These are phyloP conservation scores for Spiromastix sp. DNA, from an alignment of 2,329 filamentous ascomycete species.

Conservation along the genomic window DNA sequence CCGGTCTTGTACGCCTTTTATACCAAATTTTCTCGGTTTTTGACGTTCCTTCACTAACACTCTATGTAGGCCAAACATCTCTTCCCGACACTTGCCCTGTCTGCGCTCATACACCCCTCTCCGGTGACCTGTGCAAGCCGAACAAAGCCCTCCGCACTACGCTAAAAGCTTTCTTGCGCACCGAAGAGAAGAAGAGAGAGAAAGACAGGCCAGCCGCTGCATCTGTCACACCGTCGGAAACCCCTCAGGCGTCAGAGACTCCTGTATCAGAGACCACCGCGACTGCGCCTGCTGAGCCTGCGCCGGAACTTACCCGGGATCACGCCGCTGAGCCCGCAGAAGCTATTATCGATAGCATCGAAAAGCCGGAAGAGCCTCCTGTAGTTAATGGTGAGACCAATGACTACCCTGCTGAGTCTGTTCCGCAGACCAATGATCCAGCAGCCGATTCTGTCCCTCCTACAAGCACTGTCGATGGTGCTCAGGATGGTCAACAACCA, in stretches of 20 bases:
- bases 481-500: too few species aligned
- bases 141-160: slow-evolving; percentile 90
- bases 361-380: background rate
- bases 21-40: slow-evolving; percentile 6
- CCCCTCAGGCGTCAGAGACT: slow-evolving; percentile 17
- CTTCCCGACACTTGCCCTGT: slow-evolving; percentile 76
- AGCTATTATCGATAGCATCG: too few species aligned
- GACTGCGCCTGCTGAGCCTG: slow-evolving; percentile 7
- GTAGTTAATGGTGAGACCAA: background rate
- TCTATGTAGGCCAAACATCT: slow-evolving; percentile 56
- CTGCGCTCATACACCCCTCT: slow-evolving; percentile 84
- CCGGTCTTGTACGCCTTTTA: slow-evolving; percentile 60
- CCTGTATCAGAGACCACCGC: slow-evolving; percentile 17
- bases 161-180: slow-evolving; percentile 81
- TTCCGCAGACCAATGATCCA: too few species aligned
- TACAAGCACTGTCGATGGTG: too few species aligned
- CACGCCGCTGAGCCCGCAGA: background rate
- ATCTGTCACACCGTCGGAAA: slow-evolving; percentile 17
- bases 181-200: slow-evolving; percentile 80
- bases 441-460: too few species aligned
- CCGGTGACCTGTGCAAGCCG: slow-evolving; percentile 73
- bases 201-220: slow-evolving; percentile 40
- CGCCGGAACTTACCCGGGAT: too few species aligned
- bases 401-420: too few species aligned
- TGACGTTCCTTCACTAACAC: too few species aligned